These are phyloP conservation scores for Acer yangbiense DNA, from an alignment of 345 rosid genomes.

Conservation along the genomic window DNA sequence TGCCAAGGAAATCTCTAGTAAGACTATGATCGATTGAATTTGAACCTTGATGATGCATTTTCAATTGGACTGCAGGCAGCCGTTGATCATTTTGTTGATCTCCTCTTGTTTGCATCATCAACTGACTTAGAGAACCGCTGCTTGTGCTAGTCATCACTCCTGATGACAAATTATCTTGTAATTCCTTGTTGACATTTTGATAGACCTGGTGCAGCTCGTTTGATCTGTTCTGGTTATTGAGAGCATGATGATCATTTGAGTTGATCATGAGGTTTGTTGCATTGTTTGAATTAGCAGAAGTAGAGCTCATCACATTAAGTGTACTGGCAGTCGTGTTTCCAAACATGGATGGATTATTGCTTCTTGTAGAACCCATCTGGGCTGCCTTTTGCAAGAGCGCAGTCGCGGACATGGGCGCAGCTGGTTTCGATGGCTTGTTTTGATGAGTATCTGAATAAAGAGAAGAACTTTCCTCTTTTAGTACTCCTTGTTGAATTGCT, in stretches of 20 bases:
- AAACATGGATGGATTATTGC: constrained; percentile 59
- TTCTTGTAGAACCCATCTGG: constrained; percentile 87
- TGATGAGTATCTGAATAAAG: constrained; percentile 44
- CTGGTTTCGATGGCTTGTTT: constrained; percentile 41
- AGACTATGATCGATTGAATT: constrained; percentile 44
- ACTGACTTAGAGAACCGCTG: constrained; percentile 34
- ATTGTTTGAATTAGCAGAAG: constrained; percentile 38
- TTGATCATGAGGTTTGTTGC: constrained; percentile 20
- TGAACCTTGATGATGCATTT: constrained; percentile 36
- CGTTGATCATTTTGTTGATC: constrained; percentile 13
- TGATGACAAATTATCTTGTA: too few relatives aligned
- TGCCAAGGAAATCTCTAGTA: constrained; percentile 86
- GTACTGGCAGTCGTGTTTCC: constrained; percentile 18
- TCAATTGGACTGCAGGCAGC: constrained; percentile 21
- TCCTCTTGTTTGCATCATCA: constrained; percentile 35
- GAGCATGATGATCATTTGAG: background rate
- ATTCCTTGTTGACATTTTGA: constrained; percentile 22
- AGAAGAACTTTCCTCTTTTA: constrained; percentile 47
- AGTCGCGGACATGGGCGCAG: constrained; percentile 81
- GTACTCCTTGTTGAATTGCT: constrained; percentile 37
- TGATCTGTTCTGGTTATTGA: constrained; percentile 21
- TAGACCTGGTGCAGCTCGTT: constrained; percentile 37
- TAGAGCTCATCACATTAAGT: constrained; percentile 48
- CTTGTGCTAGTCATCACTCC: constrained; percentile 17
- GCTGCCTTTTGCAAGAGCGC: constrained; percentile 95